These are phyloP conservation scores for Plasmopara viticola DNA, from an alignment of 352 stramenopile genomes.

Conservation along the genomic window DNA sequence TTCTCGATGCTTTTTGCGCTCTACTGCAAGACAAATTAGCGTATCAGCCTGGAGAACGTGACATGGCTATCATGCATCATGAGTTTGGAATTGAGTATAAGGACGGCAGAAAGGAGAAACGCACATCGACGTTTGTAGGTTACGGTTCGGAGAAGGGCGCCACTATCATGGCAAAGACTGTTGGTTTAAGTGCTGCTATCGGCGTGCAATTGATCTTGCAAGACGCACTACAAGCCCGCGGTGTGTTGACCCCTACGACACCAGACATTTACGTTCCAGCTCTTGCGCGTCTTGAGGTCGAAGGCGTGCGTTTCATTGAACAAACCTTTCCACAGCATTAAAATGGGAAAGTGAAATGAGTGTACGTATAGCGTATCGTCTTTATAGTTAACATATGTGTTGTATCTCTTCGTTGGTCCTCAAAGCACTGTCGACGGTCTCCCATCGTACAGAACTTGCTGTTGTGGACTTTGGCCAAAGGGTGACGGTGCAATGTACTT, in stretches of 20 bases:
- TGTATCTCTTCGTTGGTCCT: conserved; percentile 4
- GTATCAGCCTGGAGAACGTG: conserved; percentile 87
- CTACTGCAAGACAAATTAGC: conserved; percentile 87
- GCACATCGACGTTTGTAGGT: conserved; percentile 87
- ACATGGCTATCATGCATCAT: conserved; percentile 94
- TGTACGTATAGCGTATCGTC: not conserved
- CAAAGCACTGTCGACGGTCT: conserved; percentile 30
- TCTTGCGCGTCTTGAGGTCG: conserved; percentile 75
- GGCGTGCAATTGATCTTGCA: conserved; percentile 92
- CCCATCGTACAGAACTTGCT: conserved; percentile 17
- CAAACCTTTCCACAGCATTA: conserved; percentile 52
- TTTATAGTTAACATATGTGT: conserved; percentile 4
- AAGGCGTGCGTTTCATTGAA: conserved; percentile 85
- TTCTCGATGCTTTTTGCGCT: conserved; percentile 82
- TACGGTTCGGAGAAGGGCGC: conserved; percentile 88
- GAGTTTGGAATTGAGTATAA: conserved; percentile 78
- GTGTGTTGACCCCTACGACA: conserved; percentile 86
- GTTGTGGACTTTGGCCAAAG: conserved; percentile 4
- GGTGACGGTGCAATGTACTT: conserved; percentile 52
- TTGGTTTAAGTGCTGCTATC: conserved; percentile 91
- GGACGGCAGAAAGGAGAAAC: conserved; percentile 79
- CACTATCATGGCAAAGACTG: conserved; percentile 94
- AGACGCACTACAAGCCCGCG: conserved; percentile 70
- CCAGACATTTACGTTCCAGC: conserved; percentile 87
- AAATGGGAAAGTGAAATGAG: conserved; percentile 6